Conservation (phyloP, 257 asterid genomes). For the Nyctanthes arbortristis region DNA sequence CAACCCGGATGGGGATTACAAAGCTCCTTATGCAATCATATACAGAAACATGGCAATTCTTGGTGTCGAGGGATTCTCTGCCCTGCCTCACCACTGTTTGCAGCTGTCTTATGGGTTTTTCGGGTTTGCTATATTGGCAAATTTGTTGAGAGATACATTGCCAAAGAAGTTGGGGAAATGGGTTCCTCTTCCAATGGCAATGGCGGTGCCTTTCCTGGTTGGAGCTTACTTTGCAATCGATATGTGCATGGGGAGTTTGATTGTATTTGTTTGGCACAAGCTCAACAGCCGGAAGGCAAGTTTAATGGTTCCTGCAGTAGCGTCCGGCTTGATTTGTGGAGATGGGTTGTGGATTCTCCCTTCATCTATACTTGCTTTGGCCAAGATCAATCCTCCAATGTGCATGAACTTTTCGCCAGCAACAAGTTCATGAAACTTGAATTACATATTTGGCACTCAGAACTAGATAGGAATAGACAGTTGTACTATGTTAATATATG, state of each 20-base stretch:
- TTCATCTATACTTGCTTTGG: conserved; percentile 58
- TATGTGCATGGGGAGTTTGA: conserved; percentile 75
- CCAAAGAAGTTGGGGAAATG: conserved; percentile 44
- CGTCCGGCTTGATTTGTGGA: conserved; percentile 75
- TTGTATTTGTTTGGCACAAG: conserved; percentile 55
- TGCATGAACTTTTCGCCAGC: conserved; percentile 57
- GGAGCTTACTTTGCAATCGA: conserved; percentile 76
- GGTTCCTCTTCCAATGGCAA: conserved; percentile 80
- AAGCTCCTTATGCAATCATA: conserved; percentile 71
- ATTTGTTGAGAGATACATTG: conserved; percentile 44
- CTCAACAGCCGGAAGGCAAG: conserved; percentile 43
- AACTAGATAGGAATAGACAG: neutral
- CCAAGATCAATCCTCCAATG: conserved; percentile 57
- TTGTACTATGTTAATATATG: neutral
- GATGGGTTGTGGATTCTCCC: conserved; percentile 77
- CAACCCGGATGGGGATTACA: conserved; percentile 51
- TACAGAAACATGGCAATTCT: conserved; percentile 80
- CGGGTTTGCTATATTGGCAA: conserved; percentile 44
- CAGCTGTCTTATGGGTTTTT: conserved; percentile 65
- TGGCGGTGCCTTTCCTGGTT: conserved; percentile 82
- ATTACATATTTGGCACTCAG: neutral
- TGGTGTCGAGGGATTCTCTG: conserved; percentile 71
- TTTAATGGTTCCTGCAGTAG: conserved; percentile 64
- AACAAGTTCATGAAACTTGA: conserved; percentile 28
- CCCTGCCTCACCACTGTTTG: conserved; percentile 67